Percentiles rank a stretch among this genome's conserved stretches.
Evolutionary conservation across 2,329 filamentous ascomycete species (phyloP).

Genomic region (Microdochium paspali): DNA sequence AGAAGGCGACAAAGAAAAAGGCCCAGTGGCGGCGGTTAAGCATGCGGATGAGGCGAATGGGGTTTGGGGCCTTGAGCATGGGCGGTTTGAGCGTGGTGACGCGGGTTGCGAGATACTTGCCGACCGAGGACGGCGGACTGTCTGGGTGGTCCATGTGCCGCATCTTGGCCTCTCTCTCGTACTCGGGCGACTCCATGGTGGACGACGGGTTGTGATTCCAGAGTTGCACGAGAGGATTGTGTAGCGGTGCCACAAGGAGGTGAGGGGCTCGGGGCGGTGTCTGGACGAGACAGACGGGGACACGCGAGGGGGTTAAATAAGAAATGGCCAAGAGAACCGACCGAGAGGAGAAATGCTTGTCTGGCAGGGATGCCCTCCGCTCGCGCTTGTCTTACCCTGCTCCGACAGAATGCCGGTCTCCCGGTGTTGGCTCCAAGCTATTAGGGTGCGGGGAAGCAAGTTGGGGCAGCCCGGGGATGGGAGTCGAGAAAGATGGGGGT

Average conservation of each 20-base stretch:
- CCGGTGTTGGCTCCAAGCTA: too few relatives aligned
- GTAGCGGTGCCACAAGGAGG: neutral
- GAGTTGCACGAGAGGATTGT: neutral
- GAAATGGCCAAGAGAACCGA: too few relatives aligned
- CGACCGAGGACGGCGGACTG: conserved; percentile 34
- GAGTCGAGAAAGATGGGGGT: too few relatives aligned
- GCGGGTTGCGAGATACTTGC: conserved; percentile 40
- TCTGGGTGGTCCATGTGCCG: conserved; percentile 26
- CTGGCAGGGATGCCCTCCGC: too few relatives aligned
- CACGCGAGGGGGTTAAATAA: too few relatives aligned
- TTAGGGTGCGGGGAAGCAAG: too few relatives aligned
- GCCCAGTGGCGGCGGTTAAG: conserved; percentile 41
- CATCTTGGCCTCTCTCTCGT: conserved; percentile 2
- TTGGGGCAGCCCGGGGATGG: too few relatives aligned
- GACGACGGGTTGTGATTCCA: neutral
- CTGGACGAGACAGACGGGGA: too few relatives aligned
- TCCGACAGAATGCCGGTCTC: too few relatives aligned
- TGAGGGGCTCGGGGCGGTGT: too few relatives aligned
- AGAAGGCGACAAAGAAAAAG: conserved; percentile 45
- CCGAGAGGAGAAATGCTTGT: too few relatives aligned
- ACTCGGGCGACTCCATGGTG: neutral
- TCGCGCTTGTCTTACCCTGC: too few relatives aligned
- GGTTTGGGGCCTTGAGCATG: conserved; percentile 44
- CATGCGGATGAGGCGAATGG: conserved; percentile 36
- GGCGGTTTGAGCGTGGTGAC: conserved; percentile 47